phyloP scores from a whole-genome alignment of 495 filamentous ascomycete genomes.

The Usnea hakonensis region DNA sequence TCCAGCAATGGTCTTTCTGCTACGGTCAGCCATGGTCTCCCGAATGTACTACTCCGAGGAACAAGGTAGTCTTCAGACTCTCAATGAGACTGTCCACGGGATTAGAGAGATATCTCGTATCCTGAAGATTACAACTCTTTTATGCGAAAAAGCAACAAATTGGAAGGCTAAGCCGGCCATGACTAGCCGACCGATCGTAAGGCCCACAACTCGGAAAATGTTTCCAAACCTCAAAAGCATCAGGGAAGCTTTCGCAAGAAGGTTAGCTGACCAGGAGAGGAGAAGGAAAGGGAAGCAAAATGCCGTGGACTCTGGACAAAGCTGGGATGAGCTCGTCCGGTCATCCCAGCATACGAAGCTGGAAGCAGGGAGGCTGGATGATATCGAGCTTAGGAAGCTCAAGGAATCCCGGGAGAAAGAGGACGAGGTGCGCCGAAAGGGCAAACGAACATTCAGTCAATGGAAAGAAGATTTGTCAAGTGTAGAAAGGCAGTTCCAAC shows the following conservation, averaged over 20 bases:
- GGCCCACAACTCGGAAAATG: conserved; percentile 5
- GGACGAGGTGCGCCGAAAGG: neutral
- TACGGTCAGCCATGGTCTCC: conserved; percentile 9
- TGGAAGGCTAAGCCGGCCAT: conserved; percentile 16
- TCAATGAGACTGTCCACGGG: neutral
- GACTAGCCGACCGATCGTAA: conserved; percentile 6
- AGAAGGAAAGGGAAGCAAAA: conserved; percentile 5
- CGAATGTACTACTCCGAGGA: neutral
- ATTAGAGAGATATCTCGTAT: conserved; percentile 16
- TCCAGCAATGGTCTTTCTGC: conserved; percentile 13
- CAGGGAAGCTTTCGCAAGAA: conserved; percentile 6
- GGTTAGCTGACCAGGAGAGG: conserved; percentile 9
- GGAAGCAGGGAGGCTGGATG: neutral
- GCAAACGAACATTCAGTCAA: neutral
- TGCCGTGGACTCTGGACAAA: neutral
- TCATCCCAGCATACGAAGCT: neutral
- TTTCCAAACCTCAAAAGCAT: conserved; percentile 8
- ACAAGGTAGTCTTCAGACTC: conserved; percentile 4
- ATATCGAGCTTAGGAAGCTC: neutral
- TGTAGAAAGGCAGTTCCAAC: neutral
- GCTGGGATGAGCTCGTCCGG: neutral
- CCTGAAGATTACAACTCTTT: conserved; percentile 4
- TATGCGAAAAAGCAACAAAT: conserved; percentile 14
- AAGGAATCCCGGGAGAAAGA: neutral
- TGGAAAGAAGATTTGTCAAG: neutral